Conservation (phyloP, 306 rosid species). For the Vigna hirtella region DNA sequence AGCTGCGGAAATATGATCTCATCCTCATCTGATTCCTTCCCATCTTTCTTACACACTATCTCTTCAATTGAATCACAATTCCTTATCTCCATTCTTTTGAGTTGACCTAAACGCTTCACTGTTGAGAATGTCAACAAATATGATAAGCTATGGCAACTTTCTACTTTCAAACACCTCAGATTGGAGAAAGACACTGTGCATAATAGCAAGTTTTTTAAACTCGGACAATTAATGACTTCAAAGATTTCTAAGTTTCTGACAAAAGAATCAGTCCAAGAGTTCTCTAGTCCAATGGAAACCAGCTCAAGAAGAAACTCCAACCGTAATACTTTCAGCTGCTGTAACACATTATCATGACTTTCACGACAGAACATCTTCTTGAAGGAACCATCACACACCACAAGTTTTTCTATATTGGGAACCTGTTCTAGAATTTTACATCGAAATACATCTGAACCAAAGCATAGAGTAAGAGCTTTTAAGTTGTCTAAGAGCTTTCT, state of each 20-base stretch:
- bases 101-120: neutral
- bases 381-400: too few species aligned
- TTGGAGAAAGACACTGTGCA: neutral
- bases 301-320: neutral
- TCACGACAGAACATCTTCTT: neutral
- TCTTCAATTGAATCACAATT: too few species aligned
- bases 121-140: neutral
- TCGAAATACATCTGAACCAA: neutral
- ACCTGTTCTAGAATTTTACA: neutral
- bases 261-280: neutral
- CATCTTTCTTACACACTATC: too few species aligned
- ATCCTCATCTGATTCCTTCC: too few species aligned
- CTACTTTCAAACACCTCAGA: neutral
- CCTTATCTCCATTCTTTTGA: neutral
- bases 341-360: neutral
- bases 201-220: neutral
- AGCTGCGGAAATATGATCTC: too few species aligned
- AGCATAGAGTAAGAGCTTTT: neutral
- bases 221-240: too few species aligned
- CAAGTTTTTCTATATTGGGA: slow-evolving; percentile 10
- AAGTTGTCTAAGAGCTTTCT: neutral
- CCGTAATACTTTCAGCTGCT: neutral
- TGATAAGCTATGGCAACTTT: rapidly evolving
- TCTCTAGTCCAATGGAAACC: neutral
- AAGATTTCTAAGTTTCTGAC: neutral